phyloP scores from a whole-genome alignment of 805 yeast species.

The Saccharomycopsis sp. region DNA sequence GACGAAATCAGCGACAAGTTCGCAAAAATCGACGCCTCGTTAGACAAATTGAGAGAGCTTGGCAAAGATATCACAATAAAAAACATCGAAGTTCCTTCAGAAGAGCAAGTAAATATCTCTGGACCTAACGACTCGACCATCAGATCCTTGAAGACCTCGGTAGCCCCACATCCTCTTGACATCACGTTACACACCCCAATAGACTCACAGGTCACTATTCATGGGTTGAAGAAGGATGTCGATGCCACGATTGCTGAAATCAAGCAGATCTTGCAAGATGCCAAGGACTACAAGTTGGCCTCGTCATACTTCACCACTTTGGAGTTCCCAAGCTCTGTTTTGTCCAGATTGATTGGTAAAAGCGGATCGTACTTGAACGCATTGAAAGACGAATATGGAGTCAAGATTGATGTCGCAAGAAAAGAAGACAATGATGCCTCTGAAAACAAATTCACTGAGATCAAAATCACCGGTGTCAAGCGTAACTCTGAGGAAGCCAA shows the following conservation, averaged over 20 bases:
- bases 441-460: constrained; percentile 35
- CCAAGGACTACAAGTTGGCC: constrained; percentile 41
- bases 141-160: constrained; percentile 35
- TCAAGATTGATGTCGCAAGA: constrained; percentile 67
- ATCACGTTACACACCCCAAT: constrained; percentile 27
- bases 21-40: constrained; percentile 44
- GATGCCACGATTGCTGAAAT: constrained; percentile 46
- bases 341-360: constrained; percentile 84
- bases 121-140: constrained; percentile 62
- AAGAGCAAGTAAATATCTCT: constrained; percentile 50
- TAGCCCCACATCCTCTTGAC: constrained; percentile 26
- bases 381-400: constrained; percentile 66
- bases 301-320: constrained; percentile 40
- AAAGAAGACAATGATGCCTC: constrained; percentile 35
- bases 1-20: constrained; percentile 54
- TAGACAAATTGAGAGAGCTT: constrained; percentile 52
- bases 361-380: constrained; percentile 70
- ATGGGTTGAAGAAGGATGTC: constrained; percentile 67
- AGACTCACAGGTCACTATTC: constrained; percentile 48
- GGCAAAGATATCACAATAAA: constrained; percentile 47
- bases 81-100: constrained; percentile 44
- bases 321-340: constrained; percentile 56
- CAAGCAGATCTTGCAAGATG: constrained; percentile 47
- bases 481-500: constrained; percentile 71
- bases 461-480: constrained; percentile 70